phyloP scores from a whole-genome alignment of 2,329 filamentous ascomycete species.

The Pseudogymnoascus sp. region DNA sequence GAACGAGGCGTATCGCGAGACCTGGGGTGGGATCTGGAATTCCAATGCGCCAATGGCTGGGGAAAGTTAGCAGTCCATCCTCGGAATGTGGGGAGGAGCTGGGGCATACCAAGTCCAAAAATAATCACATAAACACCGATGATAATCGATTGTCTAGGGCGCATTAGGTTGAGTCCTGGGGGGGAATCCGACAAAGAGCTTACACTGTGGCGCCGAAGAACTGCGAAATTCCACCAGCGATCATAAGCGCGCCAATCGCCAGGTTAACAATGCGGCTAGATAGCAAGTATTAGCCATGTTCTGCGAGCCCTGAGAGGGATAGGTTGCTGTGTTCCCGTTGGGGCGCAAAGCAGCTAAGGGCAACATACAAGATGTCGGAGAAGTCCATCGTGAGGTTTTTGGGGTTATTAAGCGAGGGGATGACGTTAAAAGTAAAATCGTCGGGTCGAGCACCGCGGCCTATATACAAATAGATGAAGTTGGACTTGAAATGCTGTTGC shows the following conservation, averaged over 20 bases:
- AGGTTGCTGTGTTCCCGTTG: constrained; percentile 10
- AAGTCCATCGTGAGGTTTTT: constrained; percentile 61
- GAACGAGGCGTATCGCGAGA: constrained; percentile 91
- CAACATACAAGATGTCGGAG: constrained; percentile 79
- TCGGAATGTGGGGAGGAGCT: not conserved
- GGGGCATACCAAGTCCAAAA: constrained; percentile 68
- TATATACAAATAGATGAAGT: not conserved
- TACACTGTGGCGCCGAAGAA: constrained; percentile 45
- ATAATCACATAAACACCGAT: constrained; percentile 81
- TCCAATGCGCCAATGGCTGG: constrained; percentile 39
- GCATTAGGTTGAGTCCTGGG: not conserved
- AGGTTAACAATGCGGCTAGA: constrained; percentile 89
- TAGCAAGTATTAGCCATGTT: constrained; percentile 23
- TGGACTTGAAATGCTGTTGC: not conserved
- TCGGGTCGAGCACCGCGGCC: not conserved
- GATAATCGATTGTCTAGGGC: constrained; percentile 58
- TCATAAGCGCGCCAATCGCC: constrained; percentile 75
- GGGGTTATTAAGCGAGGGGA: not conserved
- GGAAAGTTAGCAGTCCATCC: not conserved
- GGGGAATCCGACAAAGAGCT: not conserved
- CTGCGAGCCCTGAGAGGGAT: constrained; percentile 9
- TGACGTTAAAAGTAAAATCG: not conserved
- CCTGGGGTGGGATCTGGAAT: constrained; percentile 89
- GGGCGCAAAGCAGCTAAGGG: constrained; percentile 13
- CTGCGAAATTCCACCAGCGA: constrained; percentile 71